Evolutionary conservation across 257 asterid species (phyloP), one percentile per base, ranked within the genome.

Genomic region (Echites panduratus): DNA sequence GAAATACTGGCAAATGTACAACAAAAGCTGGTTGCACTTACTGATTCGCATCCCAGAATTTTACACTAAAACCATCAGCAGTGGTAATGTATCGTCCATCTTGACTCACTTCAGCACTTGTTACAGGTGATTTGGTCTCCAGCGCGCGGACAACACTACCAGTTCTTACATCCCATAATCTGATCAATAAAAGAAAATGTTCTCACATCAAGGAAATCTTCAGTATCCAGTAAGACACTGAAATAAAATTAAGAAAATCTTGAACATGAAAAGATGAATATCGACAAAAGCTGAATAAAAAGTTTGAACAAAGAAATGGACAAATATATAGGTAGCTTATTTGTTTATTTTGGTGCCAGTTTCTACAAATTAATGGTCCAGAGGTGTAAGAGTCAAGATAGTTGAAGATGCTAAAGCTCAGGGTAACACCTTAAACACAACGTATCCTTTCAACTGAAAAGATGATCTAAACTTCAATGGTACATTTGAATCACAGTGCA

Each of bases 31-130:
- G 45, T 35, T 9, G 56, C 56, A 78, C 85, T 71, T 73, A 81
- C 85, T 81, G 85, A 63, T 81, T 81, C 61, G 85, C 85, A 75
- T 81, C 82, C 85, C 85, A 81, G 54, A 81, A 78, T 68, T 81
- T 81, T 13, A 78, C 82, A 72, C 78, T 81, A 58, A 68, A 81
- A 64, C 85, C 85, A 63, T 81, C 85, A 47, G 82, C 82, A 68
- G 85, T 81, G 5, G 85, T 81, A 17, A 81, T 78, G 61, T 81
- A 81, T 7, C 85, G 78, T 20, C 85, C 85, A 81, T 78, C 85
- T 67, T 75, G 80, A 73, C 85, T 78, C 62, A 78, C 82, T 78
- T 81, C 85, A 72, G 82, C 80, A 75, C 85, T 78, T 32, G 85
- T 81, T 11, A 81, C 85, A 20, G 85, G 75, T 64, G 85, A 81